Base-by-base conservation (phyloP, 495 filamentous ascomycete species). In the Peziza echinospora region DNA sequence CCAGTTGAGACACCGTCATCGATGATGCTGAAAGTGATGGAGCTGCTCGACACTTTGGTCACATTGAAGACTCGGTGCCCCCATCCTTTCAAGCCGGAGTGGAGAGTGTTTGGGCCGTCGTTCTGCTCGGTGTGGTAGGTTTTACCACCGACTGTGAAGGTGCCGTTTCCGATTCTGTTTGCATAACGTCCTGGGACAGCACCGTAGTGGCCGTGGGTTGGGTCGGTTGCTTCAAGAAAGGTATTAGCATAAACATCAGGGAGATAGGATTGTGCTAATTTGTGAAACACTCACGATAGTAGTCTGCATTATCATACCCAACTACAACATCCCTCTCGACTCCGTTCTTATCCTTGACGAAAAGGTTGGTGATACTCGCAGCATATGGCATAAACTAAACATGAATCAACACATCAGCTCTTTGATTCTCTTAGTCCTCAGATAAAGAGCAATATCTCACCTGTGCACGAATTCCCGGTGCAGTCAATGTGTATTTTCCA, bases 11-110 rank as follows among this genome's bases (percentile, higher is more conserved):
- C 68, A 52, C 60, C 63, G 34, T 62, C 61, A 59, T 92, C 84
- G 16, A 72, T 61, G 51, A 91, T 67, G 39, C 71, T 71, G 63
- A 92, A 92, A 26, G 84, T 89, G 61, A 92, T 79, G 11, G 76
- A 78, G 62, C 75, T 64, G 62, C 66, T 28, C 60, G 68, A 60
- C 11, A 76, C 63, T 3, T 75, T 75, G 0, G 71, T 75, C 64
- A 71, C 68, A 43, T 71, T 67, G 60, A 66, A 72, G 21, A 59
- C 56, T 21, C 69, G 64, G 52, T 60, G 73, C 21, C 68, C 71
- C 72, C 72, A 76, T 50, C 73, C 73, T 57, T 75, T 73, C 22
- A 64, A 64, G 7, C 72, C 72, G 46, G 69, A 71, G 61, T 76
- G 72, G 26, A 76, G 64, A 41, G 72, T 75, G 54, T 75, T 73